Base-by-base conservation (phyloP, 2,329 filamentous ascomycete species). In the Aspergillus texensis region DNA sequence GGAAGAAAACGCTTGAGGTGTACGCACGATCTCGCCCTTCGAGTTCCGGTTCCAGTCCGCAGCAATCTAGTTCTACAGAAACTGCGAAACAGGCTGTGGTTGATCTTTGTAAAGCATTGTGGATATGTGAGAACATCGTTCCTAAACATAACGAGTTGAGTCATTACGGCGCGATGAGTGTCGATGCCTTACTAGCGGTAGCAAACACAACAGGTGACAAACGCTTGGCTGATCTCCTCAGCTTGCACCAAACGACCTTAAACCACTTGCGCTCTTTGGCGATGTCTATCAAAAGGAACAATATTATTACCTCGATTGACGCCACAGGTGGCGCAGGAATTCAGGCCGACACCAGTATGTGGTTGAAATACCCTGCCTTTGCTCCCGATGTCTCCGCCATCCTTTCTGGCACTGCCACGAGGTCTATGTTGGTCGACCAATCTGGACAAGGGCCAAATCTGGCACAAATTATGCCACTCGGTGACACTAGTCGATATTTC, bases 71-170 rank as follows among this genome's bases (percentile, higher is more conserved):
- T 58, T 68, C 57, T 52, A 66, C 66, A 76, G 86, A 65, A 82
- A 85, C 68, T 26, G 73, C 75, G 19, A 89, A 91, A 62, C 94
- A 97, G 77, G 90, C 92, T 1, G 93, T 96, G 71, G 86, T 94
- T 1, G 92, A 97, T 76, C 82, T 97, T 57, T 89, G 92, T 28
- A 97, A 97, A 76, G 85, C 89, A 0, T 90, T 92, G 75, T 97
- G 94, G 93, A 87, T 97, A n/a, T 84, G 76, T 50, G 75, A 78
- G 53, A 69, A 75, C 3, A 75, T 82, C 43, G 69, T 80, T 26
- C 77, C 81, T 11, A 70, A 73, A 24, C 77, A 81, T 61, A 70
- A 72, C 26, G 79, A 81, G 50, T 60, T 82, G 5, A 68, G 70
- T 48, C 71, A 71, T n/a, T 80, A 81, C 57, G 79, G 78, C 2